phyloP scores from a whole-genome alignment of 1,284 basidiomycete genomes.

The Meira miltonrushii region DNA sequence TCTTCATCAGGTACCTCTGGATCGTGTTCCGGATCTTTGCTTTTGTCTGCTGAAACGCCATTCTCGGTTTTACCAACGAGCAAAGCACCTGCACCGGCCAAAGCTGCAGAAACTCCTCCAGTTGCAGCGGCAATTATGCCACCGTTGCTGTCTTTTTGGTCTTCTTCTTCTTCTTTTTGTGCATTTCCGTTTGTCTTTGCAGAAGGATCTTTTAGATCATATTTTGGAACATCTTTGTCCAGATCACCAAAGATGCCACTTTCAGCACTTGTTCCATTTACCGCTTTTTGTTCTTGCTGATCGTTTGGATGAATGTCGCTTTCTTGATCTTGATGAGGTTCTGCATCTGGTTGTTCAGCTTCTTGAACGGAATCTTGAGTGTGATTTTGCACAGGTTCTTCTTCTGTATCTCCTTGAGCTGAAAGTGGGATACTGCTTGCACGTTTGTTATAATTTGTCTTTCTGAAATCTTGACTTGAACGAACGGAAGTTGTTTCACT shows the following conservation, averaged over 20 bases:
- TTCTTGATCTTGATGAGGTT: too few species aligned
- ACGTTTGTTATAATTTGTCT: too few species aligned
- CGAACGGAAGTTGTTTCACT: too few species aligned
- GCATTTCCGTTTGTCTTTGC: neutral
- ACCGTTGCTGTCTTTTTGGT: slow-evolving; percentile 8
- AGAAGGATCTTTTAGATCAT: neutral
- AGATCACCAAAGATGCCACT: neutral
- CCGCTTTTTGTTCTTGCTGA: too few species aligned
- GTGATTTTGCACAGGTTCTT: too few species aligned
- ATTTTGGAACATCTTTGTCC: slow-evolving; percentile 1
- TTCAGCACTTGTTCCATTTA: neutral
- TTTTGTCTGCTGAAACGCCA: neutral
- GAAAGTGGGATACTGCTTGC: too few species aligned
- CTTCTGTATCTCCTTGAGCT: too few species aligned
- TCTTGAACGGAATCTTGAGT: too few species aligned
- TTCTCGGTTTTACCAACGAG: neutral
- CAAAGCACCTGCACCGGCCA: neutral
- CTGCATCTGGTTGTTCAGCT: too few species aligned
- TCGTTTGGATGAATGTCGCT: too few species aligned
- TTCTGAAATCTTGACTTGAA: too few species aligned
- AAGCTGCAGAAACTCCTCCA: slow-evolving; percentile 6
- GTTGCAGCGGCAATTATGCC: slow-evolving; percentile 5
- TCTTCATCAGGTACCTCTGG: neutral
- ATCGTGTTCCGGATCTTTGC: neutral
- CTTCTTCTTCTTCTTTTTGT: neutral